Evolutionary conservation across 495 filamentous ascomycete species (phyloP), one percentile per base, ranked within the genome.

Genomic region (Penicillium turbatum): DNA sequence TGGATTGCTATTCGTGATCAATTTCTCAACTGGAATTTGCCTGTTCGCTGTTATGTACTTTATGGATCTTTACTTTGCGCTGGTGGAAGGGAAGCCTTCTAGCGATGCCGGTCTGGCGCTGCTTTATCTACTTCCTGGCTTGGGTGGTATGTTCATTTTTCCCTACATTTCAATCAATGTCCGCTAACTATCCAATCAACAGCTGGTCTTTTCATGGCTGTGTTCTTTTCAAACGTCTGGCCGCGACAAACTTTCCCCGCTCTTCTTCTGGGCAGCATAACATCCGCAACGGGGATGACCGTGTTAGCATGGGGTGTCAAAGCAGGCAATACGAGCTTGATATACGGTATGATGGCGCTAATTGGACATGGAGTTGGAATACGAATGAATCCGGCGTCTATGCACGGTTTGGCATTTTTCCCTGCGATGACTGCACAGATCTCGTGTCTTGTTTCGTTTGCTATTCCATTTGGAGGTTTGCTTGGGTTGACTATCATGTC

Each of bases 291-390:
- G 0, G 83, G 75, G 1, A 61, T 78, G 9, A 61, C 66, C 0
- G 61, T 83, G 13, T 49, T 86, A 4, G 69, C 77, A 3, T 78
- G 66, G 55, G 79, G 75, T 9, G 68, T 82, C 5, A 56, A 67
- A n/a, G 53, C 56, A 0, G 64, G 71, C 8, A 59, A 76, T 39
- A 64, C 61, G 0, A 26, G 56, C 7, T 46, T 79, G 5, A 72
- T 84, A 13, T 82, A 77, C 57, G 82, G 77, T 37, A 83, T 84
- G 77, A 77, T 86, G 68, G 81, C 75, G 0, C 58, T 86, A 1
- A 72, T 79, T 0, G 82, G 83, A 10, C 72, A 64, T 1, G 82
- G 83, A 0, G 80, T 79, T 0, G 83, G 81, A 1, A 57, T 70
- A 8, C 70, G 73, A 9, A 61, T 75, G 48, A 78, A 82, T 71